Evolutionary conservation across 257 asterid species (phyloP).

Genomic region (Petunia secreta): DNA sequence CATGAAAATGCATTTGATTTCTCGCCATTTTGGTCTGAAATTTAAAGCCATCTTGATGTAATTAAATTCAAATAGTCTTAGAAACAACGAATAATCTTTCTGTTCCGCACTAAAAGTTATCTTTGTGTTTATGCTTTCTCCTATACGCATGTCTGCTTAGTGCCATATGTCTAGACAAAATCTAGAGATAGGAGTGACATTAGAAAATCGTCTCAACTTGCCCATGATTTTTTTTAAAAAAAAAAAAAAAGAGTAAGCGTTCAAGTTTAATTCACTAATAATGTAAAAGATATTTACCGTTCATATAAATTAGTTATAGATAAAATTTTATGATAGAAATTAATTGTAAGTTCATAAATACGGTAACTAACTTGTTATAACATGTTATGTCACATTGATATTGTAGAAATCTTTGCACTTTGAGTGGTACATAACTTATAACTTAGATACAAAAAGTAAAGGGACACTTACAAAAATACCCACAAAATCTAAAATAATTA

Average conservation of each 20-base stretch:
- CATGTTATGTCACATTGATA: background rate
- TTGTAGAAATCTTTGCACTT: too few species aligned
- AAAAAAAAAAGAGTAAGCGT: background rate
- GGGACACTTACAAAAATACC: too few species aligned
- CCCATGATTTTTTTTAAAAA: too few species aligned
- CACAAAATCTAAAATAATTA: too few species aligned
- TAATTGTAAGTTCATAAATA: background rate
- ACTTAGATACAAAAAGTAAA: too few species aligned
- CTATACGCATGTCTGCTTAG: constrained; percentile 12
- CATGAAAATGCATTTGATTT: background rate
- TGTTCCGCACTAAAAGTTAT: constrained; percentile 7
- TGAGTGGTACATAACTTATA: background rate
- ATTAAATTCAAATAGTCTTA: constrained; percentile 1
- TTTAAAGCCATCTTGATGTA: background rate
- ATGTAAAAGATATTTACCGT: background rate
- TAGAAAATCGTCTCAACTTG: constrained; percentile 8
- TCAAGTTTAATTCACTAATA: background rate
- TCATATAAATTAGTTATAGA: too few species aligned
- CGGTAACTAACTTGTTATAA: background rate
- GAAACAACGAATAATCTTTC: background rate
- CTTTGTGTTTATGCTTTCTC: background rate
- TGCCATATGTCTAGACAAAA: constrained; percentile 8
- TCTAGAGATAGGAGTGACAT: constrained; percentile 1
- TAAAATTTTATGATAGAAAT: too few species aligned
- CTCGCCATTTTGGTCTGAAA: background rate